Percentiles rank a stretch among this genome's conserved stretches.
Conservation (phyloP, 257 asterid species). For the Plantago elongata region DNA sequence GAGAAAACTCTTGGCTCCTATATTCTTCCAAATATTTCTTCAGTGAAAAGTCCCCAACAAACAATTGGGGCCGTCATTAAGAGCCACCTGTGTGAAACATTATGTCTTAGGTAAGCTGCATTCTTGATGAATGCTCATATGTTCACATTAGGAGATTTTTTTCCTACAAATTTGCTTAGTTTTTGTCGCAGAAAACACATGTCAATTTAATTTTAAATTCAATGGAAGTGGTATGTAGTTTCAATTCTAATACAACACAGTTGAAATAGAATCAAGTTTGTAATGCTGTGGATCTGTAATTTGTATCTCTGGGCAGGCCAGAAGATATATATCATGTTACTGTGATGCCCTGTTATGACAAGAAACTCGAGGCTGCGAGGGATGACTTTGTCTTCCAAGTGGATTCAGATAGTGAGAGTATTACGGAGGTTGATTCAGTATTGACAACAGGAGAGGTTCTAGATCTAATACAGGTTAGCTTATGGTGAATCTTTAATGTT, state of each 20-base stretch:
- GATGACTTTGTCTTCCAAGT: slow-evolving; percentile 78
- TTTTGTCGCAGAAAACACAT: too few relatives aligned
- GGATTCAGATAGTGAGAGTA: slow-evolving; percentile 48
- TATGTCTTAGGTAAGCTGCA: slow-evolving; percentile 52
- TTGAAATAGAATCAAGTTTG: slow-evolving; percentile 16
- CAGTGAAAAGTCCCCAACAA: slow-evolving; percentile 98
- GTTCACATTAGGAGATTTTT: too few relatives aligned
- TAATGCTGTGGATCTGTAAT: slow-evolving; percentile 16
- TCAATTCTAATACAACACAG: neutral
- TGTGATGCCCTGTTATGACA: slow-evolving; percentile 99
- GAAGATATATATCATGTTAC: slow-evolving; percentile 94
- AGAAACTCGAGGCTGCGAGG: slow-evolving; percentile 95
- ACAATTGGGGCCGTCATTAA: slow-evolving; percentile 80
- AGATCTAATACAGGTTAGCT: slow-evolving; percentile 75
- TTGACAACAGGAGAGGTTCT: slow-evolving; percentile 93
- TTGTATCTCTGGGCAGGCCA: slow-evolving; percentile 45
- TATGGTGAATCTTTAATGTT: neutral
- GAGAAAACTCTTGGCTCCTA: slow-evolving; percentile 94
- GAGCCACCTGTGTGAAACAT: slow-evolving; percentile 52
- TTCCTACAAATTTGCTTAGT: too few relatives aligned
- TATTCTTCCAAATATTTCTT: slow-evolving; percentile 87
- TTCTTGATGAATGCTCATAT: neutral
- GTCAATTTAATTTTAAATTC: too few relatives aligned
- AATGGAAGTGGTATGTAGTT: neutral
- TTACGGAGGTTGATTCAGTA: slow-evolving; percentile 91